phyloP scores from a whole-genome alignment of 208 protist genomes.

The Naegleria gruberi region DNA sequence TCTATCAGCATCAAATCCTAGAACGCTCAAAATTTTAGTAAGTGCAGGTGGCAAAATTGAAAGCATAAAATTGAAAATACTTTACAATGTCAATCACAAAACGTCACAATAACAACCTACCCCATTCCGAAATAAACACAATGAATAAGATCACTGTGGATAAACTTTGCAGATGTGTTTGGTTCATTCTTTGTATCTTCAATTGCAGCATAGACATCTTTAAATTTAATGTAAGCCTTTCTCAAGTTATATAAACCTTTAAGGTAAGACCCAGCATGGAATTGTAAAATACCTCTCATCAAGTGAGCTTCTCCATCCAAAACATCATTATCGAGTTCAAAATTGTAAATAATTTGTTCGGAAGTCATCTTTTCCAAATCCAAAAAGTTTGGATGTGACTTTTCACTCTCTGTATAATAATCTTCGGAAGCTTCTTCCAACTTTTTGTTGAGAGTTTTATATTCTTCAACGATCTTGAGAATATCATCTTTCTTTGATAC shows the following conservation, averaged over 20 bases:
- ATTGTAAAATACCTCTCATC: background rate
- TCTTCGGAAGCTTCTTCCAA: background rate
- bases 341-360: background rate
- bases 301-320: background rate
- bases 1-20: background rate
- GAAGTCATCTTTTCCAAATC: background rate
- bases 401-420: background rate
- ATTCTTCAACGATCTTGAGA: background rate
- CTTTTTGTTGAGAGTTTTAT: background rate
- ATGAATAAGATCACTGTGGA: background rate
- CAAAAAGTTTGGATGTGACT: background rate
- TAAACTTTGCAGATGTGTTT: background rate
- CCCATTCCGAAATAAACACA: background rate
- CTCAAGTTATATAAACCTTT: background rate
- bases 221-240: background rate
- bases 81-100: no score
- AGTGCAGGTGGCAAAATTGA: background rate
- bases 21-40: background rate
- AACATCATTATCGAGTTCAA: background rate
- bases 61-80: background rate
- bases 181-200: background rate
- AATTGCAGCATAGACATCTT: background rate
- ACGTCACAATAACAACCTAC: background rate
- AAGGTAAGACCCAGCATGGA: background rate
- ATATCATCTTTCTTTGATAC: background rate